Evolutionary conservation across 2,329 filamentous ascomycete genomes (phyloP), one percentile per base, ranked within the genome.

Genomic region (Aspergillus sp.): DNA sequence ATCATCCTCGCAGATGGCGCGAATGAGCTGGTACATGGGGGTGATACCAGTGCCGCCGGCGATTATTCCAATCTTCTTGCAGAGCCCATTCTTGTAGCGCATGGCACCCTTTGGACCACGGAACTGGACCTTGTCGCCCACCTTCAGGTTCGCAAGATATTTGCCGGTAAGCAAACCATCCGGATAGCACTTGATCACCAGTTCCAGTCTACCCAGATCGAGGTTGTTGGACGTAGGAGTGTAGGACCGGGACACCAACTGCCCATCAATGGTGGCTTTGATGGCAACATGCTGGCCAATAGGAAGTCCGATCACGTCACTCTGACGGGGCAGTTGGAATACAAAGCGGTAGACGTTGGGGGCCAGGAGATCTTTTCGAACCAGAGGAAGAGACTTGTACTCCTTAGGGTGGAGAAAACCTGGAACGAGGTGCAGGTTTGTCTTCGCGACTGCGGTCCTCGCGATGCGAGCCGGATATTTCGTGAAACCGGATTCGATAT

Each of bases 1-100:
- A 16, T 81, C 76, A 55, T 87, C 82, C 66, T 87, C 85, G 66
- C 84, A 86, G 57, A 88, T 85, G 45, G 85, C 84, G 5, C 85
- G 82, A 66, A 88, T 86, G 5, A 89, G 72, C 67, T 88, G 85
- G 67, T 80, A 85, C 81, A 85, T 84, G 4, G 84, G 84, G 0
- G 84, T 76, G 24, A 71, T 76, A 0, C 73, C 73, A 20, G 74
- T 76, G 6, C 75, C 75, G 42, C 75, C 75, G 2, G 74, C 75
- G 18, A 77, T 71, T 73, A 77, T 75, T 1, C 73, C 74, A 20
- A 77, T 69, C 12, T 66, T 64, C 26, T 65, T 64, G 36, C 72
- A 73, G 4, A 75, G 60, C 7, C 66, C 67, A 0, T 55, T 60
- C 9, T 45, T 54, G 52, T 77, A 77, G 16, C 64, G 62, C 63